Conservation (phyloP, 2,329 filamentous ascomycete species). For the Arachnopeziza araneosa region DNA sequence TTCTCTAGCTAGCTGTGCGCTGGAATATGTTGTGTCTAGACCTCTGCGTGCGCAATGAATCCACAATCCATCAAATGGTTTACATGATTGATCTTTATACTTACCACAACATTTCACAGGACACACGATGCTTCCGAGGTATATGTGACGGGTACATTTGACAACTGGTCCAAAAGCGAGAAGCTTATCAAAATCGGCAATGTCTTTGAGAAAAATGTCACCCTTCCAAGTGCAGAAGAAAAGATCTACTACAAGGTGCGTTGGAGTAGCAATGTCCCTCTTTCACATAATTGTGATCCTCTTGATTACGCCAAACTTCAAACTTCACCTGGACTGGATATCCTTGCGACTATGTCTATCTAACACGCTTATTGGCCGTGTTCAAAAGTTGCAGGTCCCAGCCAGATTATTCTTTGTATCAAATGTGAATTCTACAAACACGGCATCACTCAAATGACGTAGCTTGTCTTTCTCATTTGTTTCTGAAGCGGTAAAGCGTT, state of each 20-base stretch:
- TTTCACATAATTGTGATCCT: neutral
- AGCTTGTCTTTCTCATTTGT: slow-evolving; percentile 1
- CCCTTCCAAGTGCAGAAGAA: slow-evolving; percentile 56
- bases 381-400: too few relatives aligned
- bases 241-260: slow-evolving; percentile 95
- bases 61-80: neutral
- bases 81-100: slow-evolving; percentile 12
- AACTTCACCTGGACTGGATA: too few relatives aligned
- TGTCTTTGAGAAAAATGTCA: slow-evolving; percentile 75
- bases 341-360: too few relatives aligned
- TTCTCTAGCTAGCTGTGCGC: neutral
- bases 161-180: slow-evolving; percentile 85
- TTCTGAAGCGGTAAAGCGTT: slow-evolving; percentile 21
- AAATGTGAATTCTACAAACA: too few relatives aligned
- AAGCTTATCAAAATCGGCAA: slow-evolving; percentile 72
- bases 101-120: slow-evolving; percentile 45
- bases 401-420: too few relatives aligned
- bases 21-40: neutral
- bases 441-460: neutral
- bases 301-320: too few relatives aligned
- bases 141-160: slow-evolving; percentile 92
- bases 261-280: slow-evolving; percentile 1
- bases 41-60: neutral
- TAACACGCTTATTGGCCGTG: too few relatives aligned
- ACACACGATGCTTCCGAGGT: slow-evolving; percentile 76